Evolutionary conservation across 768 basidiomycete genomes (phyloP), one percentile per base, ranked within the genome.

Genomic region (Calocera viscosa): DNA sequence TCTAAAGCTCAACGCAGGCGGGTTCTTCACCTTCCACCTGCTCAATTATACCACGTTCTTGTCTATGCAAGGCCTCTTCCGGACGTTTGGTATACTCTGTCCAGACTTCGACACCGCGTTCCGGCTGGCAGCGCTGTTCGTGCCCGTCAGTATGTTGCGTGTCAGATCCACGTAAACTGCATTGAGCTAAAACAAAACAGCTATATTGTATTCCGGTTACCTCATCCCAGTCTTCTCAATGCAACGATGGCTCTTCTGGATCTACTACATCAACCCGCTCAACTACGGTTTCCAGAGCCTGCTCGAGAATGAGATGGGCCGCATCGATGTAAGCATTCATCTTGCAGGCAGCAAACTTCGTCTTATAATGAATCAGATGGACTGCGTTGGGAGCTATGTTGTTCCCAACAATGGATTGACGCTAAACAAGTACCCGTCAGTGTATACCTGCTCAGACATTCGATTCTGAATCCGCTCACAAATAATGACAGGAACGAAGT

Each of bases 181-280:
- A 14, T 38, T 38, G 82, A 79, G 43, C 5, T 5, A 8, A 7
- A 19, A 47, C 7, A 8, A 19, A 3, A 19, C 43, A 47, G 43
- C 43, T 72, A 78, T 90, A 64, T 78, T 85, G 70, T 92, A 88
- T 72, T 79, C 82, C 22, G 89, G 88, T 2, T 88, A 88, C 72
- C 82, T 85, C 64, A 83, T 90, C 67, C 86, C 86, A 0, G 81
- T 83, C 5, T 79, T 80, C 69, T 78, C 81, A 68, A 89, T 90
- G 87, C 88, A 90, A 73, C 78, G 85, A 43, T 91, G 88, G 88
- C 73, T 93, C 8, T 90, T 90, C 78, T 93, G 91, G 91, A 86
- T 91, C 35, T 89, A 82, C 77, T 92, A 92, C 75, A 73, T 91
- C 68, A 87, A 94, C 71, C 92, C 92, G 0, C 76, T 93, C 64